These are phyloP conservation scores for Candida tetrigidarum DNA, from an alignment of 1,139 yeast genomes.

Conservation along the genomic window DNA sequence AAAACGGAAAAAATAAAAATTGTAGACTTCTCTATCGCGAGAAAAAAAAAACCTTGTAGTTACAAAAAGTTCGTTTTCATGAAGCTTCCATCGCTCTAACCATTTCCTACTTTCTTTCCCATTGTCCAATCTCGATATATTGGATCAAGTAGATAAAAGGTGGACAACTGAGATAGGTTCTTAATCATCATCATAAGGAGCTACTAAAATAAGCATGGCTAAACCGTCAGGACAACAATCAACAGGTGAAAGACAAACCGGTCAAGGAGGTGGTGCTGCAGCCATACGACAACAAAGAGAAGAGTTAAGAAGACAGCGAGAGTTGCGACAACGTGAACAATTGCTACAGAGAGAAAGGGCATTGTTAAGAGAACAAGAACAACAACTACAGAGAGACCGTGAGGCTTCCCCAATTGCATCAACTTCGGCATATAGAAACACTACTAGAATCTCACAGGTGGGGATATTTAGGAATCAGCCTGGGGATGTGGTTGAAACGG, in stretches of 20 bases:
- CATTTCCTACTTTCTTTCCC: background rate
- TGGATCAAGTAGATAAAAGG: background rate
- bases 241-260: slow-evolving; percentile 11
- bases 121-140: background rate
- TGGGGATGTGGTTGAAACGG: slow-evolving; percentile 34
- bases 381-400: slow-evolving; percentile 17
- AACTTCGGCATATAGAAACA: slow-evolving; percentile 11
- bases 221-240: slow-evolving; percentile 10
- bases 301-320: slow-evolving; percentile 23
- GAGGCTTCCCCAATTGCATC: slow-evolving; percentile 12
- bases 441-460: slow-evolving; percentile 21
- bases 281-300: slow-evolving; percentile 23
- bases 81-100: background rate
- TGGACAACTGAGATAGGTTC: too few species aligned
- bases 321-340: slow-evolving; percentile 21
- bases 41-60: background rate
- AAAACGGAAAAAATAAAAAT: slow-evolving; percentile 1
- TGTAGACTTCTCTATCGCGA: background rate
- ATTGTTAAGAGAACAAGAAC: slow-evolving; percentile 13
- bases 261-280: slow-evolving; percentile 21
- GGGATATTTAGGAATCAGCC: slow-evolving; percentile 56
- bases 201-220: slow-evolving; percentile 11
- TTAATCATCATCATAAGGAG: background rate
- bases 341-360: slow-evolving; percentile 17
- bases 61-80: background rate